Base-by-base conservation (phyloP, 2,329 filamentous ascomycete genomes). In the Cadophora luteo-olivacea region DNA sequence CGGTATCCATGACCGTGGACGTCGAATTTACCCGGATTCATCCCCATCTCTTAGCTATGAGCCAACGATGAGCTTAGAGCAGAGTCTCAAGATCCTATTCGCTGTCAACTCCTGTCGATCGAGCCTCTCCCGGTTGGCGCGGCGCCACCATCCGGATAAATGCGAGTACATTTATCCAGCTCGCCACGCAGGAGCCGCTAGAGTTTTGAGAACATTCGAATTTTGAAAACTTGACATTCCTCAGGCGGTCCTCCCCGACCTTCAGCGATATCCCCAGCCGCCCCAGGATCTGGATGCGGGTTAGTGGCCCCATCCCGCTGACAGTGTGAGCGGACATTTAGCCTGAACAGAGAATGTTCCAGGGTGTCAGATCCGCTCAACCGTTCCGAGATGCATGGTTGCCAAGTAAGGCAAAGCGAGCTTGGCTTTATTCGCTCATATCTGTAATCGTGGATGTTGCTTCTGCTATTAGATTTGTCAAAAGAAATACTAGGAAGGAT, bases 121-220 rank as follows among this genome's bases (percentile, higher is more conserved):
- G 65, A 67, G 65, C 48, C 65, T 67, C 58, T 67, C 38, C 29
- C 60, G 41, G 60, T 24, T 33, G 19, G 45, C 6, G 49, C 58
- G 65, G 58, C 65, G 65, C 65, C 57, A 67, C 45, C 45, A 33
- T 33, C 58, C 65, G 65, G 65, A 62, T 67, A 63, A 67, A 61
- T 41, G 54, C 29, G 14, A 62, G 7, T 38, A 51, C n/a, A 57
- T 67, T 67, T 58, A 67, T 38, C 58, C 58, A 62, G 16, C 45
- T 51, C 24, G 57, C 57, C 38, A 51, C 64, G 32, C 29, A 36
- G 11, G 48, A 61, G 57, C 48, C 45, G 57, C 57, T 54, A 51
- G 29, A 62, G 60, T 33, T 54, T 38, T 25, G 29, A 24, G 11
- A 24, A 54, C 12, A 33, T 22, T 38, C 22, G 48, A 54, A 19